Conservation (phyloP, 108 stramenopile genomes). For the Skeletonema tropicum region DNA sequence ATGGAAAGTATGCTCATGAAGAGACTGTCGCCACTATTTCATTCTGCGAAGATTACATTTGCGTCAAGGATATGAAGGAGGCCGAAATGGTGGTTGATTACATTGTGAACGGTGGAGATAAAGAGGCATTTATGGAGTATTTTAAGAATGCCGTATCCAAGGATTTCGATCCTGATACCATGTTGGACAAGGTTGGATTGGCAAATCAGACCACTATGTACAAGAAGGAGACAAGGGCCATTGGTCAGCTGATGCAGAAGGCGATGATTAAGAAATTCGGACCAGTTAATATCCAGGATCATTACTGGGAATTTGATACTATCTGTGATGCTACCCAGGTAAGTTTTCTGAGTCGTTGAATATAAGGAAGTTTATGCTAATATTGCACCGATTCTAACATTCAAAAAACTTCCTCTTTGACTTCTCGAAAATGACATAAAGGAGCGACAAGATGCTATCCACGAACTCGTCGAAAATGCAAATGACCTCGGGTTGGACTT, state of each 20-base stretch:
- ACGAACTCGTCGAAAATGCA: slow-evolving; percentile 85
- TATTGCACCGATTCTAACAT: not conserved
- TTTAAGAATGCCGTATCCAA: slow-evolving; percentile 90
- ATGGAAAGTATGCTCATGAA: slow-evolving; percentile 96
- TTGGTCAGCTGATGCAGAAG: slow-evolving; percentile 94
- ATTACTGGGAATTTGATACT: slow-evolving; percentile 96
- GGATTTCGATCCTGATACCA: slow-evolving; percentile 96
- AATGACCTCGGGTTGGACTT: slow-evolving; percentile 81
- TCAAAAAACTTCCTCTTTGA: slow-evolving; percentile 1
- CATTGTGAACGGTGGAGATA: slow-evolving; percentile 93
- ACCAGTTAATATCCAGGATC: slow-evolving; percentile 74
- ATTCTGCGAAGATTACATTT: slow-evolving; percentile 94
- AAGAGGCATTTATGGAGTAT: slow-evolving; percentile 85
- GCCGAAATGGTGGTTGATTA: slow-evolving; percentile 95
- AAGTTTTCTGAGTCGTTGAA: slow-evolving; percentile 14
- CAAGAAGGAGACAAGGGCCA: slow-evolving; percentile 96
- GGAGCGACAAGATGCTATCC: slow-evolving; percentile 96
- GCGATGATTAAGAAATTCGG: slow-evolving; percentile 90
- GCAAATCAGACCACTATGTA: slow-evolving; percentile 99
- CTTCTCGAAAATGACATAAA: not conserved
- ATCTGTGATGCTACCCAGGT: slow-evolving; percentile 98
- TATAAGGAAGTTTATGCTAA: not conserved
- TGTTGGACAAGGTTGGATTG: slow-evolving; percentile 91
- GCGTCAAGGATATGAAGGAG: slow-evolving; percentile 95
- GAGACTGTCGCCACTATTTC: slow-evolving; percentile 94